phyloP scores from a whole-genome alignment of 371 early-diverging fungal species.

The Apophysomyces trapeziformis region DNA sequence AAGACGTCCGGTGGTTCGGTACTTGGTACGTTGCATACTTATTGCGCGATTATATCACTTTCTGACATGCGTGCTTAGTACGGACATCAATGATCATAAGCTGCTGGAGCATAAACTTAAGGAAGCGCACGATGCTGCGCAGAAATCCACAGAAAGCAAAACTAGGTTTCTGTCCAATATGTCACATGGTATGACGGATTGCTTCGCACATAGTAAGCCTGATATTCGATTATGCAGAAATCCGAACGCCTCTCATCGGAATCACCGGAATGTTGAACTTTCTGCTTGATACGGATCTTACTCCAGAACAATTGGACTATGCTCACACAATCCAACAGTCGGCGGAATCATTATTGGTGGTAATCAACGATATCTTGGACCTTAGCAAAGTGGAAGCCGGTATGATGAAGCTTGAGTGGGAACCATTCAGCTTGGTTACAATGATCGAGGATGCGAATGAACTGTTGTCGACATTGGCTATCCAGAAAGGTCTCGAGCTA shows the following conservation, averaged over 20 bases:
- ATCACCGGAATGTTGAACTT: constrained; percentile 72
- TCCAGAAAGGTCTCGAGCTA: constrained; percentile 63
- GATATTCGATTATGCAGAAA: constrained; percentile 37
- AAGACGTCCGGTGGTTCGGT: constrained; percentile 67
- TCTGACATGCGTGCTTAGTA: constrained; percentile 29
- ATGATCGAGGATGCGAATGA: constrained; percentile 71
- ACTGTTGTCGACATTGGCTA: constrained; percentile 61
- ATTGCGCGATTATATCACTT: not conserved
- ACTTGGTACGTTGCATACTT: constrained; percentile 49
- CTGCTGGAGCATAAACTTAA: constrained; percentile 66
- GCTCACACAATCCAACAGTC: constrained; percentile 70
- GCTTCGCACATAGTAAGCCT: not conserved
- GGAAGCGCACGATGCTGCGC: constrained; percentile 71
- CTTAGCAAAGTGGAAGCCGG: constrained; percentile 74
- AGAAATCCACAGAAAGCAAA: constrained; percentile 72
- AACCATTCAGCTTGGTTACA: constrained; percentile 60
- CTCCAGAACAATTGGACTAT: constrained; percentile 67
- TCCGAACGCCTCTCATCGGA: constrained; percentile 69
- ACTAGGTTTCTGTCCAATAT: constrained; percentile 70
- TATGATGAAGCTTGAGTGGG: constrained; percentile 72
- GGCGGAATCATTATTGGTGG: constrained; percentile 63
- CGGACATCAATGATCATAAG: constrained; percentile 71
- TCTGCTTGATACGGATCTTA: constrained; percentile 64
- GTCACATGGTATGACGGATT: constrained; percentile 59
- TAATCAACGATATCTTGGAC: constrained; percentile 76